Evolutionary conservation across 2,329 filamentous ascomycete genomes (phyloP), one percentile per base, ranked within the genome.

Genomic region (Aspergillus sojae): DNA sequence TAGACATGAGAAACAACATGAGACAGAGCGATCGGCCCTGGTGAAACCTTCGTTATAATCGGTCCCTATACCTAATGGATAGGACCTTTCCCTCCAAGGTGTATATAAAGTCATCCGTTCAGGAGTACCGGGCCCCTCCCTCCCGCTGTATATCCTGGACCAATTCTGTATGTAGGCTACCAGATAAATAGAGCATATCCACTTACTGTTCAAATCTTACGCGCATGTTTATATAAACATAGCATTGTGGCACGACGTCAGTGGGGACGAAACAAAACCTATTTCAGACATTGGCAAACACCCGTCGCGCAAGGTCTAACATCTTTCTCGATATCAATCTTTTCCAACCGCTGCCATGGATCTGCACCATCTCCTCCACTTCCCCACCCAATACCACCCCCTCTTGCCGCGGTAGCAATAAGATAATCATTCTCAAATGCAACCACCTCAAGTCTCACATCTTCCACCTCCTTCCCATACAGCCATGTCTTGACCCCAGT

Each of bases 371-470:
- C 46, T 3, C 14, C 21, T 19, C 46, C 21, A n/a, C 32, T 21
- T 23, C 28, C 57, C 19, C 23, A 26, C 12, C 76, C 78, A 57
- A 81, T 62, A 11, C 68, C 63, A n/a, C 72, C 72, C 0, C 75
- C 75, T 19, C 79, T 79, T 32, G 80, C 82, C 6, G 86, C 86
- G 36, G 85, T 85, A 0, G 85, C 84, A 67, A 89, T 78, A 74
- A 89, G 83, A 69, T 84, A 89, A 60, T 86, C 80, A 63, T 83
- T 78, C 65, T 86, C 86, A 70, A 86, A 88, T 0, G 85, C 82
- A 61, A 85, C 81, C 21, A 89, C 81, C 71, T 87, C 85, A 68
- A 89, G 78, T 56, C 81, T 77, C 23, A 88, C 85, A 67, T 87
- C 82, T 5, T 81, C 72, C 57, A 88, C 78, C 45, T 72, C 70